Base-by-base conservation (phyloP, 495 filamentous ascomycete genomes). In the Xylaria intraflava region DNA sequence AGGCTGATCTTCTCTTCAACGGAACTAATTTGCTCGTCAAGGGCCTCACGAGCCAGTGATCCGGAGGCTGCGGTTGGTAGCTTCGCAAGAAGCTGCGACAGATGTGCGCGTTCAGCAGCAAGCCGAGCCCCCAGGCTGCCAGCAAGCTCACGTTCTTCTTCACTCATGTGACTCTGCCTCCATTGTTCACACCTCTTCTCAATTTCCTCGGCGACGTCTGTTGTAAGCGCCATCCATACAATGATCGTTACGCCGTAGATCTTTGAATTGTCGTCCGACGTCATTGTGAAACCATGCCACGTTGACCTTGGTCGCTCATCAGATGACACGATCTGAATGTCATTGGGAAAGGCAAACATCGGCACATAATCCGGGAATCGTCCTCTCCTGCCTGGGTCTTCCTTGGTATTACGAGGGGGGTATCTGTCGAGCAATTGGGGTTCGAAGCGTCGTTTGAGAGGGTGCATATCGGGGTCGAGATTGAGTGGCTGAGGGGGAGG, bases 221-320 rank as follows among this genome's bases (percentile, higher is more conserved):
- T 76, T 59, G 89, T 88, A 40, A 98, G 71, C 2, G 93, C 91
- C 48, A 91, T 86, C 93, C 93, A 98, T 26, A 96, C 79, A 47
- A 90, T 93, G 51, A 96, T 77, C 58, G 87, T 90, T 53, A 97
- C 88, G 24, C 89, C 93, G 63, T 98, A 90, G 17, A 97, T 77
- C 60, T 89, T 90, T 36, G 89, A 87, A 57, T 88, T 91, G 65
- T 97, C 93, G 30, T 85, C 85, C 38, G 85, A 88, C 3, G 93
- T 98, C 93, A 98, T 97, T 53, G 88, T 90, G 66, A 97, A 98
- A 38, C 93, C 93, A 75, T 98, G 93, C 93, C 93, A 98, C 19
- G 92, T 96, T 39, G 93, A 87, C 49, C 90, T 78, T 1, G 93
- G 93, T 55, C 89, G 80, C 64, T 97, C 90, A 63, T 98, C 93